A percentile compares a stretch with the other conserved stretches of the same genome.
Evolutionary conservation across 2,329 filamentous ascomycete genomes (phyloP).

Genomic region (Samsoniella hepiali): DNA sequence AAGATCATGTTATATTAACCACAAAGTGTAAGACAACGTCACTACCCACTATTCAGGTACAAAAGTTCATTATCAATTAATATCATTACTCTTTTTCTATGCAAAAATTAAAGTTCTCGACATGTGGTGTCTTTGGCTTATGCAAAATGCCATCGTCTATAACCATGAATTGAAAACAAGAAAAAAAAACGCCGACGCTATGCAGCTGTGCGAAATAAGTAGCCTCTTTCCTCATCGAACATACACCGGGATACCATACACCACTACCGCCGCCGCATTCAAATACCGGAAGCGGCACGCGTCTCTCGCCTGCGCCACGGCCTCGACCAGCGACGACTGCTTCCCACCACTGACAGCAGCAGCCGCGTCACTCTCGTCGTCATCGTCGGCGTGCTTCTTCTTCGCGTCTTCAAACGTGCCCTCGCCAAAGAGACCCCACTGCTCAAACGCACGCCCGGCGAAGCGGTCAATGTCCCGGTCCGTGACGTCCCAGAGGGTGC

Average conservation of each 20-base stretch:
- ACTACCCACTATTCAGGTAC: too few species aligned
- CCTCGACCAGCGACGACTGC: constrained; percentile 69
- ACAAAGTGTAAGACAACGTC: too few species aligned
- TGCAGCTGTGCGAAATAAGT: constrained; percentile 9
- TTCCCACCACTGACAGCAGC: constrained; percentile 27
- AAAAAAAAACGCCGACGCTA: constrained; percentile 16
- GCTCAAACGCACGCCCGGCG: constrained; percentile 71
- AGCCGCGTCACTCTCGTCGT: constrained; percentile 18
- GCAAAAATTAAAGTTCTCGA: neutral
- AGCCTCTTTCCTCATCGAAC: constrained; percentile 36
- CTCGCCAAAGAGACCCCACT: constrained; percentile 72
- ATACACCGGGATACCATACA: constrained; percentile 94
- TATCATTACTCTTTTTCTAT: constrained; percentile 3
- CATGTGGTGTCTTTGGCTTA: constrained; percentile 8
- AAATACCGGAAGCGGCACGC: constrained; percentile 87
- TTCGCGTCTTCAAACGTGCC: constrained; percentile 41
- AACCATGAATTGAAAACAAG: neutral
- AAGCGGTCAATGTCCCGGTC: constrained; percentile 97
- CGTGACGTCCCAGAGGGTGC: constrained; percentile 96
- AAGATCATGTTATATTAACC: too few species aligned
- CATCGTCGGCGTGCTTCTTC: constrained; percentile 28
- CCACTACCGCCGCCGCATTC: constrained; percentile 88
- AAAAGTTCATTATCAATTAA: too few species aligned
- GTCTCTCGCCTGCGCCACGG: constrained; percentile 69
- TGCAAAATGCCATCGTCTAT: constrained; percentile 2